Evolutionary conservation across 1,284 basidiomycete genomes (phyloP), one percentile per base, ranked within the genome.

Genomic region (Puccinia novopanici): DNA sequence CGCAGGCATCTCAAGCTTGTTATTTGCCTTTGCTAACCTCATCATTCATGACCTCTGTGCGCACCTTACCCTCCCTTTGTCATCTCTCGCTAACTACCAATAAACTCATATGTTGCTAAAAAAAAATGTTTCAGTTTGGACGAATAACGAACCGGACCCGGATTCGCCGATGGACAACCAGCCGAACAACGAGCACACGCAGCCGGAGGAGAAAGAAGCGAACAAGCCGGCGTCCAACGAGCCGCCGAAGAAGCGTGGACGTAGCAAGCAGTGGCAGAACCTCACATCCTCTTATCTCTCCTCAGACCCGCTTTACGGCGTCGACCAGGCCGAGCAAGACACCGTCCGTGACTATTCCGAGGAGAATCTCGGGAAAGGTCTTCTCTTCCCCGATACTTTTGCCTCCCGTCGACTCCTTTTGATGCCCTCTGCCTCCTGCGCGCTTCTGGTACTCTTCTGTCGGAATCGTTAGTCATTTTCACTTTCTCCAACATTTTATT

Each of bases 1-100:
- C 6, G 78, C 78, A 30, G 57, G 71, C 2, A 50, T 80, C 22
- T 80, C 78, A 12, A 80, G 78, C 63, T 59, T 80, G 27, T 65
- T 80, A 2, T 80, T 80, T 67, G 78, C 40, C 22, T 80, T 80
- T 37, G 78, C 78, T n/a, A 80, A 80, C 37, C 37, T 80, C 17
- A 65, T 80, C 30, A 80, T 80, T n/a, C 78, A 80, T 74, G 78
- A 80, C 50, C 68, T 80, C 4, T 80, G 78, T 80, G 15, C n/a
- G 76, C n/a, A 0, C 17, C 37, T 55, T 50, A 4, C 19, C 54
- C 22, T 52, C 34, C 34, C 34, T 54, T 59, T 74, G 12, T 24
- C 17, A 72, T 48, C 13, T 52, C 34, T 72, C 13, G 13, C 50
- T 48, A 50, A 27, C 22, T 54, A 34, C 34, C 34, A 34, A 34